phyloP scores from a whole-genome alignment of 495 filamentous ascomycete genomes.

The Annulohypoxylon bovei region DNA sequence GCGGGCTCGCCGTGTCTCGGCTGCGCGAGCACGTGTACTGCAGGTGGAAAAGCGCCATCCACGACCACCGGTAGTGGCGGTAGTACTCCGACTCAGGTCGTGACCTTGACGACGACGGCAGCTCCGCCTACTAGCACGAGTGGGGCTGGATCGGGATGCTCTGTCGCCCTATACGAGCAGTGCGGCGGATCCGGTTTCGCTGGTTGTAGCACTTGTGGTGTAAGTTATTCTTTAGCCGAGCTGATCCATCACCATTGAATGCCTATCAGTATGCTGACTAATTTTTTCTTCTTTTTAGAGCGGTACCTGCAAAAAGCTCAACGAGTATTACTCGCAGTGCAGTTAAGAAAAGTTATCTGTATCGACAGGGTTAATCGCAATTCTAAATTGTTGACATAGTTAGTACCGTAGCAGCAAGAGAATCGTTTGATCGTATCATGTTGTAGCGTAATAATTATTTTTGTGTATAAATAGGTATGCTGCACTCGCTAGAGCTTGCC shows the following conservation, averaged over 20 bases:
- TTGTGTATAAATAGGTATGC: slow-evolving; percentile 21
- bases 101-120: slow-evolving; percentile 20
- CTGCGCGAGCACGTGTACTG: slow-evolving; percentile 54
- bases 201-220: slow-evolving; percentile 55
- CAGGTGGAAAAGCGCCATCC: slow-evolving; percentile 45
- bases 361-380: not conserved
- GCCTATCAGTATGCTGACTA: no score
- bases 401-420: not conserved
- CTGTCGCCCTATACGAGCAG: slow-evolving; percentile 52
- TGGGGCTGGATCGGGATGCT: slow-evolving; percentile 45
- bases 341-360: slow-evolving; percentile 31
- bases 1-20: slow-evolving; percentile 50
- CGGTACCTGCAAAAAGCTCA: slow-evolving; percentile 38
- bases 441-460: slow-evolving; percentile 1
- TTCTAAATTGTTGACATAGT: not conserved
- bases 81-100: not conserved
- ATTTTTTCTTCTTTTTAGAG: no score
- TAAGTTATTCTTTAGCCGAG: slow-evolving; percentile 37
- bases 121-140: slow-evolving; percentile 36
- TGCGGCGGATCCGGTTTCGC: slow-evolving; percentile 58
- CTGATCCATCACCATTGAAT: not conserved
- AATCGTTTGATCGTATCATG: not conserved
- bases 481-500: slow-evolving; percentile 7
- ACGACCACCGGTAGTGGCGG: slow-evolving; percentile 34
- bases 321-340: slow-evolving; percentile 54